Evolutionary conservation across 805 yeast genomes (phyloP).

Genomic region (Candida odintsovae): DNA sequence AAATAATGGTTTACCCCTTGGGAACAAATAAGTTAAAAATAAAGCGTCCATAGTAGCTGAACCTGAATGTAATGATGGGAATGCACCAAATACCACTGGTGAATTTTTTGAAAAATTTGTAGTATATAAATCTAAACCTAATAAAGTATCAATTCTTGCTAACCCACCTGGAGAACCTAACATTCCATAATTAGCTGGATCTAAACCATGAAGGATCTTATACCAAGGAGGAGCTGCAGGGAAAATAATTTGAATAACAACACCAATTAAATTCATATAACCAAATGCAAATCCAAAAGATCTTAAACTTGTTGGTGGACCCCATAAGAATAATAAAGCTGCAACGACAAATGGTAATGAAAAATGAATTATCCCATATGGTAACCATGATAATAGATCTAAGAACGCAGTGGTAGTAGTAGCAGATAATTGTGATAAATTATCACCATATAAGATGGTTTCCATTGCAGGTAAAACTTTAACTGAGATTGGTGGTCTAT

Average conservation of each 20-base stretch:
- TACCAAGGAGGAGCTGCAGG: conserved; percentile 99
- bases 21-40: conserved; percentile 80
- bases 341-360: conserved; percentile 89
- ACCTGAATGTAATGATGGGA: conserved; percentile 86
- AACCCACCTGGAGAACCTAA: conserved; percentile 94
- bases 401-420: conserved; percentile 56
- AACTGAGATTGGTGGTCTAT: conserved; percentile 87
- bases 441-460: conserved; percentile 87
- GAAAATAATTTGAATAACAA: conserved; percentile 69
- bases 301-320: conserved; percentile 82
- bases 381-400: conserved; percentile 91
- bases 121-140: conserved; percentile 81
- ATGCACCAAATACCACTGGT: conserved; percentile 92
- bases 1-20: conserved; percentile 59
- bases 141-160: conserved; percentile 72
- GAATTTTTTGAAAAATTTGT: conserved; percentile 71
- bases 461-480: conserved; percentile 88
- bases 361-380: conserved; percentile 89
- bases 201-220: conserved; percentile 73
- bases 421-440: conserved; percentile 78
- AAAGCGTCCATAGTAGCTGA: conserved; percentile 91
- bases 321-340: conserved; percentile 70
- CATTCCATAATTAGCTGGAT: conserved; percentile 89
- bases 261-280: conserved; percentile 86
- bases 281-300: conserved; percentile 92